These are phyloP conservation scores for Oryza punctata DNA, from an alignment of 176 grass and related monocot genomes.

Conservation along the genomic window DNA sequence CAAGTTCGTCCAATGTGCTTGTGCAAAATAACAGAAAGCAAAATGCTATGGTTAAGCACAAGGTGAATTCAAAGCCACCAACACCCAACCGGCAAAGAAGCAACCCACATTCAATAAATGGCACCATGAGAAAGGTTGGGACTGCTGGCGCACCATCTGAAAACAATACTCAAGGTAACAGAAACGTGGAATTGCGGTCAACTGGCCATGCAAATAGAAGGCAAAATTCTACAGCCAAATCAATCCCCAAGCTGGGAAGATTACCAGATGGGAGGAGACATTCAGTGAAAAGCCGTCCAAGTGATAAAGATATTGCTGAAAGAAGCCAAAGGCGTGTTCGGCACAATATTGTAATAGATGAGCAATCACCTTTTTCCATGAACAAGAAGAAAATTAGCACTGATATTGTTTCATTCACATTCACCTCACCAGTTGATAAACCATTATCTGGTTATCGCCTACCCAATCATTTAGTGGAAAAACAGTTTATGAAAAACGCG, in stretches of 20 bases:
- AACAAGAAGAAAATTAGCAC: conserved; percentile 62
- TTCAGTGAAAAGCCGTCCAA: conserved; percentile 46
- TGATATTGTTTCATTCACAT: conserved; percentile 95
- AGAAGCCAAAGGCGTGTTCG: conserved; percentile 59
- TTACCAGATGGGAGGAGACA: conserved; percentile 37
- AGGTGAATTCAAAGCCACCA: conserved; percentile 49
- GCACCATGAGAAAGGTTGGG: conserved; percentile 47
- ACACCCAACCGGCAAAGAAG: conserved; percentile 45
- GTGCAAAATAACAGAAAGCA: conserved; percentile 77
- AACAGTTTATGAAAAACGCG: conserved; percentile 26
- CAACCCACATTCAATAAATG: conserved; percentile 41
- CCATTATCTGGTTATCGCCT: conserved; percentile 35
- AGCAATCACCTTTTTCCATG: conserved; percentile 49
- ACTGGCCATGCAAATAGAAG: conserved; percentile 36
- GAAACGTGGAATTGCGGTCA: conserved; percentile 45
- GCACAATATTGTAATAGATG: conserved; percentile 86
- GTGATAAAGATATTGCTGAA: conserved; percentile 44
- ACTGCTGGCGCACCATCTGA: conserved; percentile 35
- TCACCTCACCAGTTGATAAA: conserved; percentile 88
- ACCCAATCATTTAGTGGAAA: conserved; percentile 42
- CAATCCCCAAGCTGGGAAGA: conserved; percentile 55
- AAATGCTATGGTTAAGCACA: conserved; percentile 51
- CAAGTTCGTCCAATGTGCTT: conserved; percentile 39
- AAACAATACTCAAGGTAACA: conserved; percentile 33
- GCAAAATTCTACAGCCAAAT: conserved; percentile 44